Percentiles rank a stretch among this genome's conserved stretches.
These are phyloP conservation scores for Fusarium sarcochroum DNA, from an alignment of 2,329 filamentous ascomycete species.

Conservation along the genomic window DNA sequence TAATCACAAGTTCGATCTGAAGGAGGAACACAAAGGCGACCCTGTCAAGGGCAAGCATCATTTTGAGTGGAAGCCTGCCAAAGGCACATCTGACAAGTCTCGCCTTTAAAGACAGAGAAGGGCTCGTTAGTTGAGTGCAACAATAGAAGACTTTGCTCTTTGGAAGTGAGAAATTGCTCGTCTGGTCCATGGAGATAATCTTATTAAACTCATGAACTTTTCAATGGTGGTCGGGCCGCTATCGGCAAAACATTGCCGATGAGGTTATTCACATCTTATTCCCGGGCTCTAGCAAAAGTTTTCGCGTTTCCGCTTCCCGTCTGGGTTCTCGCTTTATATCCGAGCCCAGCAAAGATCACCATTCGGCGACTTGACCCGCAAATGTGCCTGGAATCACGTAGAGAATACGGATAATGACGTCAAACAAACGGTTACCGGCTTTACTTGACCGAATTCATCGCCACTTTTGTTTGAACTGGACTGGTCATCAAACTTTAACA, in stretches of 20 bases:
- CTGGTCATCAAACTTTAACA: not conserved
- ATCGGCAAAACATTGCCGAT: constrained; percentile 21
- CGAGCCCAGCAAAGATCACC: not conserved
- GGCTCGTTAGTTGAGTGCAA: not conserved
- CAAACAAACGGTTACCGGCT: not conserved
- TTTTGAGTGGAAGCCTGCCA: not conserved
- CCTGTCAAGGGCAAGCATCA: not conserved
- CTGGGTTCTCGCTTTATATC: not conserved
- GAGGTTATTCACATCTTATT: constrained; percentile 31
- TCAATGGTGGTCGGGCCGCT: not conserved
- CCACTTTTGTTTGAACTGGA: not conserved
- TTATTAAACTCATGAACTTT: not conserved
- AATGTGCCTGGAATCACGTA: not conserved
- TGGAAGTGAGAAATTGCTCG: not conserved
- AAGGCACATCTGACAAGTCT: not conserved
- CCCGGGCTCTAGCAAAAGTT: not conserved
- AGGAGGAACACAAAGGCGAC: not conserved
- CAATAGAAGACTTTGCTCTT: not conserved
- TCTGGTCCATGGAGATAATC: not conserved
- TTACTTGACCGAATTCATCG: constrained; percentile 9
- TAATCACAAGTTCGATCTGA: not conserved
- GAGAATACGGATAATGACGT: constrained; percentile 6
- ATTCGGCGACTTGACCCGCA: not conserved
- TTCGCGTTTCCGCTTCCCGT: not conserved
- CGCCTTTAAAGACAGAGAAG: not conserved